phyloP scores from a whole-genome alignment of 2,329 filamentous ascomycete species.

The Pseudogymnoascus pannorum region DNA sequence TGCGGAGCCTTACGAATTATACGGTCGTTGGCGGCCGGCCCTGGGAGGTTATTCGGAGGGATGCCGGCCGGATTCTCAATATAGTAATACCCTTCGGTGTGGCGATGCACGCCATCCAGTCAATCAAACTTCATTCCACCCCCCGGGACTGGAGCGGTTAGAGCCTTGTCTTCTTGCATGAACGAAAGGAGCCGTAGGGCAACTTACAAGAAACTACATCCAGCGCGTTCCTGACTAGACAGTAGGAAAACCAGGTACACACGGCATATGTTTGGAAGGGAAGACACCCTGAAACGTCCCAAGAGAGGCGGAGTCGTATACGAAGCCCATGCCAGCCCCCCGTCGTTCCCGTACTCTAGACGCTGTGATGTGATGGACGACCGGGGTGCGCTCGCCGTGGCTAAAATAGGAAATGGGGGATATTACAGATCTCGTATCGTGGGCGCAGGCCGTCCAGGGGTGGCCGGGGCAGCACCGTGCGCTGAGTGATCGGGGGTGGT shows the following conservation, averaged over 20 bases:
- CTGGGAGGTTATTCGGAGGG: not conserved
- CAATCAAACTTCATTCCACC: not conserved
- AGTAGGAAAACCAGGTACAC: not conserved
- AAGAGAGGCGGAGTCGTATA: conserved; percentile 5
- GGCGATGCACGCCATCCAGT: not conserved
- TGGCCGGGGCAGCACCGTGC: not conserved
- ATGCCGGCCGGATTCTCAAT: not conserved
- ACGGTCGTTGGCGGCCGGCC: not conserved
- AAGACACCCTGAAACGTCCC: not conserved
- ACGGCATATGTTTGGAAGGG: no score
- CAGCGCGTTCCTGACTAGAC: not conserved
- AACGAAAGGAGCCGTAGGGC: not conserved
- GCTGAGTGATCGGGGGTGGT: not conserved
- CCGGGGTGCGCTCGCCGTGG: not conserved
- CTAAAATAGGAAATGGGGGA: conserved; percentile 1
- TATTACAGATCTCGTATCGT: conserved; percentile 7
- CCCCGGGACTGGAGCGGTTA: not conserved
- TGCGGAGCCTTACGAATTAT: no score
- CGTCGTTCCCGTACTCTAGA: no score
- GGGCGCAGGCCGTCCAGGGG: not conserved
- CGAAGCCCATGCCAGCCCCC: not conserved
- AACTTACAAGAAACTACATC: not conserved
- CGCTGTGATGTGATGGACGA: not conserved
- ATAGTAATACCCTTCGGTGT: not conserved
- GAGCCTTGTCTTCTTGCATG: not conserved